phyloP scores from a whole-genome alignment of 805 yeast species.

The Wickerhamomyces canadensis region DNA sequence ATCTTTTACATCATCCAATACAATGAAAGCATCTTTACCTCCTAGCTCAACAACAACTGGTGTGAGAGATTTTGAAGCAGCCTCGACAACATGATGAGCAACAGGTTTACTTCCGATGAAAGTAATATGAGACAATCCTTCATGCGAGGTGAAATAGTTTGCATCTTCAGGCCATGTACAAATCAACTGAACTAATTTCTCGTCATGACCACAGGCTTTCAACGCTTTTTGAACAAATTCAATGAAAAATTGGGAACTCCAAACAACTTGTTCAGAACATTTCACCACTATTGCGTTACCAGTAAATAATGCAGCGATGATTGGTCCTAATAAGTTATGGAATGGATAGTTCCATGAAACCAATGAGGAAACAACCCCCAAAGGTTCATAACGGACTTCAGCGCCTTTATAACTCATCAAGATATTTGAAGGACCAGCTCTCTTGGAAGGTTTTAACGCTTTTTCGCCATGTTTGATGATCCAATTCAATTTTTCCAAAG shows the following conservation, averaged over 20 bases:
- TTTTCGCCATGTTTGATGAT: constrained; percentile 74
- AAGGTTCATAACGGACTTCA: constrained; percentile 88
- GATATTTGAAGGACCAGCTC: constrained; percentile 85
- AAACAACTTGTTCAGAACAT: constrained; percentile 93
- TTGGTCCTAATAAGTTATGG: constrained; percentile 90
- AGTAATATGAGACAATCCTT: constrained; percentile 79
- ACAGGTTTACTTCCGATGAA: constrained; percentile 96
- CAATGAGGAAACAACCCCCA: constrained; percentile 80
- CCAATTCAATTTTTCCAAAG: constrained; percentile 92
- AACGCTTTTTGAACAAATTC: constrained; percentile 68
- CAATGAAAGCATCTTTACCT: constrained; percentile 90
- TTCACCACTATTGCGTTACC: constrained; percentile 91
- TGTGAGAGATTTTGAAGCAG: constrained; percentile 82
- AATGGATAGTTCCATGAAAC: constrained; percentile 98
- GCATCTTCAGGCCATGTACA: constrained; percentile 90
- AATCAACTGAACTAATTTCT: constrained; percentile 79
- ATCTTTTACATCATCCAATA: constrained; percentile 73
- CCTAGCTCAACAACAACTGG: constrained; percentile 97
- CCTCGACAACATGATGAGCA: constrained; percentile 78
- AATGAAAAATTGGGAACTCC: constrained; percentile 84
- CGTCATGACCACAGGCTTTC: constrained; percentile 68
- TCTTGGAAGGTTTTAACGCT: constrained; percentile 52
- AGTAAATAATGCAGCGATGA: constrained; percentile 80
- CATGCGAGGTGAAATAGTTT: constrained; percentile 78
- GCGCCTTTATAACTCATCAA: constrained; percentile 89